These are phyloP conservation scores for Parascedosporium putredinis DNA, from an alignment of 2,329 filamentous ascomycete genomes.

Conservation along the genomic window DNA sequence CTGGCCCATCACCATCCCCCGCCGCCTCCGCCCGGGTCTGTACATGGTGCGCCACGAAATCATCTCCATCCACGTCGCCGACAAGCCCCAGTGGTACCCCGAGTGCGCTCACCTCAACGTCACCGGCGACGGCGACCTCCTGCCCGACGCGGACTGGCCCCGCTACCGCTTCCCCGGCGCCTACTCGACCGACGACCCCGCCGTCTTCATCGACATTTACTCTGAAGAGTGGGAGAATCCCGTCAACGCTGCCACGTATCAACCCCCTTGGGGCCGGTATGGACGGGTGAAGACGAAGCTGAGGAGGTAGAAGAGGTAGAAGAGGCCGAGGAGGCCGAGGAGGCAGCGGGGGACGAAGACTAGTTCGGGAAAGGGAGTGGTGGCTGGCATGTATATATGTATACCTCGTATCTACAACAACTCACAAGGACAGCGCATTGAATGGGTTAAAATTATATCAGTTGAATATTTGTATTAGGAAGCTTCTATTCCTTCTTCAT, in stretches of 20 bases:
- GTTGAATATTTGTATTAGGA: too few relatives aligned
- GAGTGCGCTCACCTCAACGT: constrained; percentile 51
- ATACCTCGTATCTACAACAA: too few relatives aligned
- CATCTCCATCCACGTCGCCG: constrained; percentile 40
- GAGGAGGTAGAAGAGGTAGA: background rate
- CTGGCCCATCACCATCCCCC: constrained; percentile 36
- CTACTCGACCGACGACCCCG: constrained; percentile 4
- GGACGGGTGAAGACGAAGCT: background rate
- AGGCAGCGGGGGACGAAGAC: too few relatives aligned
- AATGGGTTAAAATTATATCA: too few relatives aligned
- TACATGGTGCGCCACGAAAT: constrained; percentile 46
- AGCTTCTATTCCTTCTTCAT: too few relatives aligned
- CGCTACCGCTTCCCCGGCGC: constrained; percentile 5
- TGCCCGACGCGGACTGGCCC: constrained; percentile 3
- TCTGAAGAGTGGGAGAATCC: constrained; percentile 6
- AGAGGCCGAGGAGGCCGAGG: too few relatives aligned
- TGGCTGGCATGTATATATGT: too few relatives aligned
- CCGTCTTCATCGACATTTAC: constrained; percentile 6
- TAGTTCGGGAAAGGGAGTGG: too few relatives aligned
- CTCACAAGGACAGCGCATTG: too few relatives aligned
- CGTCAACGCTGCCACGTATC: constrained; percentile 5
- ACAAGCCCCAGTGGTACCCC: constrained; percentile 41
- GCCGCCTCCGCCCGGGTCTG: constrained; percentile 34
- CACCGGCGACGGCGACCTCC: constrained; percentile 31
- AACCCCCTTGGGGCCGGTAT: constrained; percentile 4